Base-by-base conservation (phyloP, 2,329 filamentous ascomycete genomes). In the Gaeumannomyces sp. region DNA sequence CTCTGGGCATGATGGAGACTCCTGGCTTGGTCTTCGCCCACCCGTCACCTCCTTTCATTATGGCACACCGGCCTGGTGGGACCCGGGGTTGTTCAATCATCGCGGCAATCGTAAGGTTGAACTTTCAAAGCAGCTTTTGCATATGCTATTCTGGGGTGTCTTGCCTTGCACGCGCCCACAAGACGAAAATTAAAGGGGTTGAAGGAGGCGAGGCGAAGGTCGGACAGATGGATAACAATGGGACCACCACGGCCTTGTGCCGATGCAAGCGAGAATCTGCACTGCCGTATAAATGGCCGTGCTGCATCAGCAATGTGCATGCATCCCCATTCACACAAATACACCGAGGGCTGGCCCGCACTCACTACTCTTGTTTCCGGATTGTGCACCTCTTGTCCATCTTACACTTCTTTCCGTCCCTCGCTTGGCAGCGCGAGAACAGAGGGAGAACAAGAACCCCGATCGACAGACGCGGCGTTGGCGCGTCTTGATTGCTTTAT, bases 71-170 rank as follows among this genome's bases (percentile, higher is more conserved):
- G 22, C 19, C 38, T 22, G 8, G 8, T 53, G 45, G 45, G 22
- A 53, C 45, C 7, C 3, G 13, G 38, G 45, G 19, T 25, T 10
- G 19, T n/a, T 25, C 45, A 53, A n/a, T 22, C 45, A 53, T 45
- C 45, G 45, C 45, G 45, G 45, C 22, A 3, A 25, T 53, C 22
- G 45, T 53, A 53, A 53, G 45, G 25, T 53, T 53, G 45, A 5
- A 53, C 45, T n/a, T n/a, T n/a, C 45, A 53, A 53, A 53, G 45
- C 45, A 53, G 45, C n/a, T n/a, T 53, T 50, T 25, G 45, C 45
- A 25, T n/a, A 5, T 38, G 45, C 19, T 25, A 53, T 53, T 53
- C n/a, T n/a, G 45, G 22, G 7, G 6, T 3, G 8, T 14, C 22
- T n/a, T 25, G 8, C 10, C 22, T 25, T 25, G 45, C 13, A 25